Conservation (phyloP, 2,329 filamentous ascomycete species). For the Cercospora janseana region DNA sequence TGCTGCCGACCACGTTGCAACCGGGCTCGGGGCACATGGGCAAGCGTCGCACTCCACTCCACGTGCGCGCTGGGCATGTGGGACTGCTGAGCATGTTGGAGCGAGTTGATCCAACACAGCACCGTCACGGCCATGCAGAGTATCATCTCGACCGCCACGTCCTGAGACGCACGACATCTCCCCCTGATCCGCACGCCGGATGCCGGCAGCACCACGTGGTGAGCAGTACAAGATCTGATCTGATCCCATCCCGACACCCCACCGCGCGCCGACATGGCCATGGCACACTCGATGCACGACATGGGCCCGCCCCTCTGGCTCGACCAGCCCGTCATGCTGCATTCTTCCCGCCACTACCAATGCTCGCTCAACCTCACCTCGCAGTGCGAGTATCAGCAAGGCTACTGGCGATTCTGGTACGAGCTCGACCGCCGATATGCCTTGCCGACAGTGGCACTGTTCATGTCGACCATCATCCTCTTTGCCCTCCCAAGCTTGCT, state of each 20-base stretch:
- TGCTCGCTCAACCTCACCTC: constrained; percentile 39
- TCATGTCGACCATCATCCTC: constrained; percentile 50
- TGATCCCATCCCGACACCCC: background rate
- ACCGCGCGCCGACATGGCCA: constrained; percentile 10
- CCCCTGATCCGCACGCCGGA: background rate
- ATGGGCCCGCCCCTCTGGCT: constrained; percentile 39
- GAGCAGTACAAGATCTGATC: background rate
- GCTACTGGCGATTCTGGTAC: constrained; percentile 55
- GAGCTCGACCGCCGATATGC: constrained; percentile 55
- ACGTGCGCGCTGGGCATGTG: constrained; percentile 9
- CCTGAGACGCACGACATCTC: background rate
- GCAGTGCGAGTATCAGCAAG: constrained; percentile 48
- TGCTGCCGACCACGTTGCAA: too few species aligned
- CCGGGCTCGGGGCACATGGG: too few species aligned
- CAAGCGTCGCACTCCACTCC: background rate
- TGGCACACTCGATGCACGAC: too few species aligned
- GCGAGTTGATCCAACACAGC: background rate
- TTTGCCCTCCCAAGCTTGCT: constrained; percentile 47
- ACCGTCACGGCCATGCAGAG: background rate
- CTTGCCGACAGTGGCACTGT: constrained; percentile 54
- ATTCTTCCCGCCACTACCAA: constrained; percentile 39
- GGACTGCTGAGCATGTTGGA: constrained; percentile 10
- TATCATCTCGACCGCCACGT: too few species aligned
- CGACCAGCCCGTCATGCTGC: constrained; percentile 43
- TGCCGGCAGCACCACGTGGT: background rate